These are phyloP conservation scores for Salix suchowensis DNA, from an alignment of 345 rosid genomes.

Conservation along the genomic window DNA sequence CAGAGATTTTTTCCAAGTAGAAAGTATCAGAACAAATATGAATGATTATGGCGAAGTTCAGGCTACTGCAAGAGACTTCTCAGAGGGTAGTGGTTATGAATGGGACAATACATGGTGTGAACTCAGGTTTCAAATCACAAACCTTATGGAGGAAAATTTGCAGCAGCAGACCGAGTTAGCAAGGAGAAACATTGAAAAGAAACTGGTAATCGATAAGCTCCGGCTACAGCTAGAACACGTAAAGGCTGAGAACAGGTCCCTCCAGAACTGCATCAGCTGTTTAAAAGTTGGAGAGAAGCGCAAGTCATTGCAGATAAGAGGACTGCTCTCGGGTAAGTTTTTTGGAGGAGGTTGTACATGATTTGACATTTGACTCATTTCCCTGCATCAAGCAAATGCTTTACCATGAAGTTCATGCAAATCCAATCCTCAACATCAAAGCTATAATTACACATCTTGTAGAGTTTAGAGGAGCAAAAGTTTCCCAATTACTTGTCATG, in stretches of 20 bases:
- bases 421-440: neutral
- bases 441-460: neutral
- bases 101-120: conserved; percentile 23
- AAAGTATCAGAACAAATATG: neutral
- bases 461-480: neutral
- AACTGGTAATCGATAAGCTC: conserved; percentile 30
- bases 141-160: conserved; percentile 46
- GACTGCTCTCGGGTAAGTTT: conserved; percentile 23
- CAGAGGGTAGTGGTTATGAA: neutral
- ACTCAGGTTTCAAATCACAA: conserved; percentile 26
- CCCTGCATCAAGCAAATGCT: neutral
- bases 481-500: neutral
- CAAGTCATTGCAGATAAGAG: conserved; percentile 16
- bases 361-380: neutral
- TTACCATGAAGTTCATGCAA: neutral
- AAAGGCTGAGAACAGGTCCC: conserved; percentile 35
- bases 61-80: neutral
- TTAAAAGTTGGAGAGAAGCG: conserved; percentile 18
- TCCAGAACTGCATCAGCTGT: conserved; percentile 23
- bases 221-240: conserved; percentile 25
- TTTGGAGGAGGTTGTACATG: conserved; percentile 25
- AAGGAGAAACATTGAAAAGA: conserved; percentile 47
- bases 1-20: neutral
- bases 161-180: conserved; percentile 41
- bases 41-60: neutral